Conservation (phyloP, 2,329 filamentous ascomycete genomes). For the Fusarium nygamai region DNA sequence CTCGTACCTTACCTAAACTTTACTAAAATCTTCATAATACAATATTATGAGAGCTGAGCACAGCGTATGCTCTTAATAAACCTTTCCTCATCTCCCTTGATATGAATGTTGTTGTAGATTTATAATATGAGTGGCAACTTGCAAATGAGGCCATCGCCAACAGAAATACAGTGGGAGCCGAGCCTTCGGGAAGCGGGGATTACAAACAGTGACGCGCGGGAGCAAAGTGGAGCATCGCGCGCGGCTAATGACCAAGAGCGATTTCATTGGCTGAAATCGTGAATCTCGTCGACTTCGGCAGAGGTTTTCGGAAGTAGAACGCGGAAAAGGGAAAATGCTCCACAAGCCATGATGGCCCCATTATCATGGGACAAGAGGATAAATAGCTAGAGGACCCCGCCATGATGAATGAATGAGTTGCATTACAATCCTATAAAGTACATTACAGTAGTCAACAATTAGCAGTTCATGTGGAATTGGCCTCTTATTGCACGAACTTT, state of each 20-base stretch:
- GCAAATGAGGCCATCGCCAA: constrained; percentile 29
- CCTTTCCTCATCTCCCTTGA: not conserved
- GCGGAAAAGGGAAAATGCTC: constrained; percentile 22
- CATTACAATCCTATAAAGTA: not conserved
- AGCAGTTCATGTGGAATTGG: constrained; percentile 27
- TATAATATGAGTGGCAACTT: constrained; percentile 48
- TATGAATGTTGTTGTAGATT: not conserved
- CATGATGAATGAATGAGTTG: not conserved
- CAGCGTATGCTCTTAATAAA: not conserved
- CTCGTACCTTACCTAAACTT: not conserved
- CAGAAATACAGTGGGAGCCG: not conserved
- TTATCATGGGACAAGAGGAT: constrained; percentile 18
- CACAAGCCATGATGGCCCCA: constrained; percentile 36
- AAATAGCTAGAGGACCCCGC: constrained; percentile 28
- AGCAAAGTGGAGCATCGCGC: constrained; percentile 38
- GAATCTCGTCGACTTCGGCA: not conserved
- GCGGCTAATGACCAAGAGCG: constrained; percentile 43
- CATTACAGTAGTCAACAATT: not conserved
- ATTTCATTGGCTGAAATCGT: not conserved
- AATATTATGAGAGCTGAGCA: not conserved
- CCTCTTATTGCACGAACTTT: constrained; percentile 6
- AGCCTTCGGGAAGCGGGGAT: constrained; percentile 24
- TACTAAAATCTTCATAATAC: not conserved
- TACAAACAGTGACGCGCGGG: constrained; percentile 22
- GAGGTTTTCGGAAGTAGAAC: constrained; percentile 14